Evolutionary conservation across 1,284 basidiomycete genomes (phyloP), one percentile per base, ranked within the genome.

Genomic region (Laetiporus sulphureus): DNA sequence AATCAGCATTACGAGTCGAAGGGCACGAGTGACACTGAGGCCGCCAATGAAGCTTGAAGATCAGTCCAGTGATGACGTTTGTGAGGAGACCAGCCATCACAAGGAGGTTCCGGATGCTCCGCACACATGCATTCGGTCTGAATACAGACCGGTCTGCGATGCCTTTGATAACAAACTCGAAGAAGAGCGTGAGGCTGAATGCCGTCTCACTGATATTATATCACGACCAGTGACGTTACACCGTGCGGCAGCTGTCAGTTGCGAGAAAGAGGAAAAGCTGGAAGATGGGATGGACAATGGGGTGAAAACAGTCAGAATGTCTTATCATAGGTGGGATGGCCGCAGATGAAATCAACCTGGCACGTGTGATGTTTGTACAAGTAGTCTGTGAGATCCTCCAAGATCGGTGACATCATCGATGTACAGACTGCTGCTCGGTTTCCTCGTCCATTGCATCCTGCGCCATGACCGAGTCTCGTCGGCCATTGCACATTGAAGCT

Each of bases 111-210:
- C 94, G 97, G 10, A 93, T 79, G 47, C 86, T 91, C 13, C 85
- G 79, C 22, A 97, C 64, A 57, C 98, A 98, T 0, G 93, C 92
- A 55, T 97, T 98, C 0, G 95, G 95, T 0, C 93, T 86, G 64
- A 96, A 94, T 13, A 85, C 55, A 59, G 94, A 86, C 0, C 95
- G 95, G 55, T 99, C 95, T 0, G 95, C 95, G 36, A 93, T 69
- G 55, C 95, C 69, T 66, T 98, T 94, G 77, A 97, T 81, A 48
- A 87, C 46, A 51, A 95, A 93, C 60, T 99, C 95, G 41, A 85
- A 49, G 38, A 96, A 63, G 30, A 98, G 84, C 5, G 83, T 68
- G 38, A 84, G 66, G 1, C 85, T 86, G 38, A 98, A 85, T 0
- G 76, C 69, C 0, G 77, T 69, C 60, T 98, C 94, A 2, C 83